Evolutionary conservation across 1,139 yeast species (phyloP).

Genomic region (Geotrichum macrosporum): DNA sequence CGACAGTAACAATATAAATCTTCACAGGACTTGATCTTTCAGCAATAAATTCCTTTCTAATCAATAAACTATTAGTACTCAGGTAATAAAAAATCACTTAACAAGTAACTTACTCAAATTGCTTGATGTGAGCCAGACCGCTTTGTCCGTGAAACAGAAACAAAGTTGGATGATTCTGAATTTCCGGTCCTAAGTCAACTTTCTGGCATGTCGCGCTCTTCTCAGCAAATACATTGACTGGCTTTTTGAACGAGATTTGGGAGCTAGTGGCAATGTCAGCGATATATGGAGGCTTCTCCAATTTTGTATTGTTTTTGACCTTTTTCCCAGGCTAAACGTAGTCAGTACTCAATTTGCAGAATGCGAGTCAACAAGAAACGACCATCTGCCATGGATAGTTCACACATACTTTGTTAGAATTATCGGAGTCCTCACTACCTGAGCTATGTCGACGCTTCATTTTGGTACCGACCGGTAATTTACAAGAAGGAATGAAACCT

Average conservation of each 20-base stretch:
- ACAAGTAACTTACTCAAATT: constrained; percentile 16
- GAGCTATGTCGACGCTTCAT: constrained; percentile 7
- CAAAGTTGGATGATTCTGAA: constrained; percentile 5
- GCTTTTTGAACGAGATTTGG: neutral
- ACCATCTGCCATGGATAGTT: too few species aligned
- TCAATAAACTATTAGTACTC: neutral
- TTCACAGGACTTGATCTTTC: neutral
- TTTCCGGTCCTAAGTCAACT: neutral
- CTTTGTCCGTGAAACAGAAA: constrained; percentile 14
- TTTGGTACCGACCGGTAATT: too few species aligned
- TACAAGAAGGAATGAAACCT: too few species aligned
- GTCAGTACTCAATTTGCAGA: too few species aligned
- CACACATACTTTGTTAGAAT: neutral
- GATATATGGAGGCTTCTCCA: neutral
- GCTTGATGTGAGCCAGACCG: constrained; percentile 12
- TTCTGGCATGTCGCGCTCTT: neutral
- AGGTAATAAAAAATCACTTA: neutral
- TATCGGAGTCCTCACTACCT: neutral
- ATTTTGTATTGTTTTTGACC: neutral
- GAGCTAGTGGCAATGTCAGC: constrained; percentile 1
- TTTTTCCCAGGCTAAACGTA: too few species aligned
- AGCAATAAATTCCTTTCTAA: constrained; percentile 1
- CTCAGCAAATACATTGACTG: neutral
- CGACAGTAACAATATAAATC: constrained; percentile 7
- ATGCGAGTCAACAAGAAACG: too few species aligned